phyloP scores from a whole-genome alignment of 2,329 filamentous ascomycete species.

The Claviceps purpurea region DNA sequence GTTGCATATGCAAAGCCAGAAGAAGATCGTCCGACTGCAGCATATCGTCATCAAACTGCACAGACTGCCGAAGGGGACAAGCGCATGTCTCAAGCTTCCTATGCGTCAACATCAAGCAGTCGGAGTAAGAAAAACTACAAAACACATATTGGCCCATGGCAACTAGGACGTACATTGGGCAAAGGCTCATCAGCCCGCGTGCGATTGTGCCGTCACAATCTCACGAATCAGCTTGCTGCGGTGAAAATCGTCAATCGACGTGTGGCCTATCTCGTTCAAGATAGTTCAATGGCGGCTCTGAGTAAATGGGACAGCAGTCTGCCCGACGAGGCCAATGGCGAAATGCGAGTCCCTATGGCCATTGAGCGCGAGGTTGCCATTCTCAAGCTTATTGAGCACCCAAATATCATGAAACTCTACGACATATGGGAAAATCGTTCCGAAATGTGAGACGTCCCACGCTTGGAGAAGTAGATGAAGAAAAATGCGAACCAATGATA shows the following conservation, averaged over 20 bases:
- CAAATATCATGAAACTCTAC: conserved; percentile 84
- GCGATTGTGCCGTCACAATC: conserved; percentile 65
- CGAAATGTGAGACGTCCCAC: conserved; percentile 57
- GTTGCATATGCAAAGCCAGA: conserved; percentile 2
- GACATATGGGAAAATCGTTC: conserved; percentile 97
- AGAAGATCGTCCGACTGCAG: background rate
- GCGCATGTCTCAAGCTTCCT: conserved; percentile 27
- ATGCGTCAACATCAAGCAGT: conserved; percentile 26
- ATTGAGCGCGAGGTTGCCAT: conserved; percentile 94
- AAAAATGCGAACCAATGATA: background rate
- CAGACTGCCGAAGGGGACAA: conserved; percentile 21
- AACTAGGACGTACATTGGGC: conserved; percentile 76
- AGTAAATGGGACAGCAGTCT: conserved; percentile 55
- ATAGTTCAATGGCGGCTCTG: conserved; percentile 72
- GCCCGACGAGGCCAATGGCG: conserved; percentile 42
- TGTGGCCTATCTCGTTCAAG: conserved; percentile 66
- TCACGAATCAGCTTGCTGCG: conserved; percentile 70
- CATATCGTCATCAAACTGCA: conserved; percentile 11
- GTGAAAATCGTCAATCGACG: conserved; percentile 91
- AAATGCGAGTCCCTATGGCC: conserved; percentile 67
- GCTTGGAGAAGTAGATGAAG: background rate
- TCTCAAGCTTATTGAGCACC: conserved; percentile 91
- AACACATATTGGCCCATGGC: conserved; percentile 86
- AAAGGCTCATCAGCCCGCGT: conserved; percentile 84
- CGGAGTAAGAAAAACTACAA: conserved; percentile 35